Evolutionary conservation across 352 stramenopile species (phyloP).

Genomic region (Phytophthora capsici): DNA sequence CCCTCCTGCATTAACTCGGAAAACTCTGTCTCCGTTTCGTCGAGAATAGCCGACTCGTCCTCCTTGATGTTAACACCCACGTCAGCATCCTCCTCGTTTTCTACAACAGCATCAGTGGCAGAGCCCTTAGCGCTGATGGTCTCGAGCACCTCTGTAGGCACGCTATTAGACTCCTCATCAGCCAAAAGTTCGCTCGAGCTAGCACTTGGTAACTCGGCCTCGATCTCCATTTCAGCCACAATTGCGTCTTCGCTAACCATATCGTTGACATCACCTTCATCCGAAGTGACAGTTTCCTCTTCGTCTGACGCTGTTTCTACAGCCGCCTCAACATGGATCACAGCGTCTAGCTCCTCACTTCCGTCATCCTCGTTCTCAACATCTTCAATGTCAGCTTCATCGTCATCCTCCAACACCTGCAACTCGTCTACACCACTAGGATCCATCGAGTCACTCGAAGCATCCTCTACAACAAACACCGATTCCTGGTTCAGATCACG

Average conservation of each 20-base stretch:
- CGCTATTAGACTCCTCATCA: neutral
- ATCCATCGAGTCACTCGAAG: conserved; percentile 1
- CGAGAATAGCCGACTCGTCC: conserved; percentile 1
- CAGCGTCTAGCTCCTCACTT: neutral
- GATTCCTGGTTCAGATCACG: conserved; percentile 10
- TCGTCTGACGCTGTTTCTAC: neutral
- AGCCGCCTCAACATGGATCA: neutral
- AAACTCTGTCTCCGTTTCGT: conserved; percentile 1
- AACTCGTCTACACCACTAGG: neutral
- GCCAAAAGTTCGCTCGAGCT: conserved; percentile 2
- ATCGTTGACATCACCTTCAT: neutral
- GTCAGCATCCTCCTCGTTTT: conserved; percentile 8
- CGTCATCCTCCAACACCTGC: neutral
- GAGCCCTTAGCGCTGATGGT: neutral
- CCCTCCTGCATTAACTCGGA: conserved; percentile 12
- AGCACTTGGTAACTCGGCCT: neutral
- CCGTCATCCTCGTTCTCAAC: neutral
- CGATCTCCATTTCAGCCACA: neutral
- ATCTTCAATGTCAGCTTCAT: conserved; percentile 7
- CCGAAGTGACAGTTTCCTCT: conserved; percentile 3
- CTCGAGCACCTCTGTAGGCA: neutral
- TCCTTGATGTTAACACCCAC: neutral
- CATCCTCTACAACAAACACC: neutral
- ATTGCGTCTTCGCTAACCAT: conserved; percentile 1
- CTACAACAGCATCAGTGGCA: neutral